Conservation (phyloP, 1,284 basidiomycete genomes). For the Sutorius eximius region DNA sequence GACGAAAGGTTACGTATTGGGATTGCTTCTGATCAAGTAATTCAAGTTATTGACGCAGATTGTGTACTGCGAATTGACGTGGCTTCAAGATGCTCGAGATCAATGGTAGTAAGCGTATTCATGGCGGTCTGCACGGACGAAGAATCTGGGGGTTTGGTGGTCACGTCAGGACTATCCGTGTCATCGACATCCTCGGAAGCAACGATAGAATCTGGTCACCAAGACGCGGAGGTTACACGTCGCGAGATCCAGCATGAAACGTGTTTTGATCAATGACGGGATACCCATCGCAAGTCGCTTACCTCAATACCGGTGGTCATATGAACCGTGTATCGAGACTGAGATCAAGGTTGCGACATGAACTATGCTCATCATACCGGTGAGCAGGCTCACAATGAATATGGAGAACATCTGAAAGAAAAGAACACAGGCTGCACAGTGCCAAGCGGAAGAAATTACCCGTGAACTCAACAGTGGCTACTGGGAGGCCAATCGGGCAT, state of each 20-base stretch:
- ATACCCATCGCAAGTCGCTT: not conserved
- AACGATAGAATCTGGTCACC: conserved; percentile 12
- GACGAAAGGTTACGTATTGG: not conserved
- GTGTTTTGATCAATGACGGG: not conserved
- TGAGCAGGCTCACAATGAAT: conserved; percentile 15
- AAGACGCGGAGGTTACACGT: conserved; percentile 18
- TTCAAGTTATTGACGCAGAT: not conserved
- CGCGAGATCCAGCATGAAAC: conserved; percentile 15
- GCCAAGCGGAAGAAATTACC: conserved; percentile 4
- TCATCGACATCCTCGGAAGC: conserved; percentile 9
- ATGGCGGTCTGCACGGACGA: not conserved
- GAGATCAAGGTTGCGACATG: conserved; percentile 17
- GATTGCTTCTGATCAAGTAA: not conserved
- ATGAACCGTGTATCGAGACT: not conserved
- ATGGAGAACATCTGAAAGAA: conserved; percentile 16
- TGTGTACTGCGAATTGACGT: conserved; percentile 1
- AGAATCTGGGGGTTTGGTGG: not conserved
- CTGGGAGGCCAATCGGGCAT: conserved; percentile 11
- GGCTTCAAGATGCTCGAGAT: conserved; percentile 9
- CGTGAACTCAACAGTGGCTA: conserved; percentile 11
- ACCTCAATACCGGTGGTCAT: conserved; percentile 19
- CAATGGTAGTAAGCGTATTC: conserved; percentile 14
- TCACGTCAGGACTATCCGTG: not conserved
- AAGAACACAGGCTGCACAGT: conserved; percentile 11
- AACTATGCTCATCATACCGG: conserved; percentile 4